These are phyloP conservation scores for Coccomyxa subellipsoidea DNA, from an alignment of 163 green algal genomes.

Conservation along the genomic window DNA sequence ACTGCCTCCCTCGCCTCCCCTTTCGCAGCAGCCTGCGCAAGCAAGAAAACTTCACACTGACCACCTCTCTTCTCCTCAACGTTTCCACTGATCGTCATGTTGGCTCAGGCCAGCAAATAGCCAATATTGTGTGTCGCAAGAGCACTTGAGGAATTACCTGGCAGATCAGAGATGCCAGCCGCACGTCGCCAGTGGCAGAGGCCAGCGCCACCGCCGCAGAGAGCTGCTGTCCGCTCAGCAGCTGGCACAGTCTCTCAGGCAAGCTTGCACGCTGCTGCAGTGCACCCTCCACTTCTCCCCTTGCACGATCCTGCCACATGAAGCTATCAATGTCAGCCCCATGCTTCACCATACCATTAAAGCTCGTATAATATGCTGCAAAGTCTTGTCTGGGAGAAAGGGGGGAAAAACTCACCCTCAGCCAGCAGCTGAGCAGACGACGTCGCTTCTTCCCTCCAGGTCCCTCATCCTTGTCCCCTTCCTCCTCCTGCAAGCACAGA, in stretches of 20 bases:
- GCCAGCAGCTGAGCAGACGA: neutral
- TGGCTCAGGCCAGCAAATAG: too few species aligned
- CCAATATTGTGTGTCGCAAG: too few species aligned
- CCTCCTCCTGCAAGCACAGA: neutral
- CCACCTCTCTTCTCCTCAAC: too few species aligned
- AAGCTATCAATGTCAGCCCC: neutral
- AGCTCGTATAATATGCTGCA: too few species aligned
- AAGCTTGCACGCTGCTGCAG: neutral
- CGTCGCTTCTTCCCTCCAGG: neutral
- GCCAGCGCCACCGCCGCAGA: constrained; percentile 56
- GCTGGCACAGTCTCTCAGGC: constrained; percentile 16
- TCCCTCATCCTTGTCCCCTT: neutral
- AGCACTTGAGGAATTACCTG: constrained; percentile 18
- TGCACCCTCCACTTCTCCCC: neutral
- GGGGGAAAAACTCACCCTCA: neutral
- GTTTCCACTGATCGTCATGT: too few species aligned
- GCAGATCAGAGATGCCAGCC: constrained; percentile 71
- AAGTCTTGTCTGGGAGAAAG: neutral
- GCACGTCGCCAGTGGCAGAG: constrained; percentile 54
- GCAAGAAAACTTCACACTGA: neutral
- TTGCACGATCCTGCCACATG: neutral
- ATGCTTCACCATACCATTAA: too few species aligned
- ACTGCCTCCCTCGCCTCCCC: constrained; percentile 3
- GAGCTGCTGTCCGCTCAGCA: constrained; percentile 66
- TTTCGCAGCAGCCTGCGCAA: constrained; percentile 21